Evolutionary conservation across 768 basidiomycete species (phyloP).

Genomic region (Mycena belliarum): DNA sequence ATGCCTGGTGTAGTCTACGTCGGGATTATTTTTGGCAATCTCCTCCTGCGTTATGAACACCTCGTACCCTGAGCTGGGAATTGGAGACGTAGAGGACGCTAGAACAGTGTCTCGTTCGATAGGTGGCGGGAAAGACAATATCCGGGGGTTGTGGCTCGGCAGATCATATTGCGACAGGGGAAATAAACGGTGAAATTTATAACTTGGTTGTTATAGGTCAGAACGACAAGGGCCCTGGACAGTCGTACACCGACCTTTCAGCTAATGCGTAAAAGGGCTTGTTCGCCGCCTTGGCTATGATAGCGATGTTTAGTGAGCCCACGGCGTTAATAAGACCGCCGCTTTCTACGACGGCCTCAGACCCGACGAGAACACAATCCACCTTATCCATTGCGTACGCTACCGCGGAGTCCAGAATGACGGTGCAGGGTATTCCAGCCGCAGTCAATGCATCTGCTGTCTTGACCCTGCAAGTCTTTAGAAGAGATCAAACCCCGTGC

Average conservation of each 20-base stretch:
- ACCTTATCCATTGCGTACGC: conserved; percentile 97
- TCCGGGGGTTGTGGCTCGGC: conserved; percentile 74
- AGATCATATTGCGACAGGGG: conserved; percentile 90
- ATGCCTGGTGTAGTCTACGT: conserved; percentile 92
- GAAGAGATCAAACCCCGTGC: background rate
- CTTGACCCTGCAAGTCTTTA: conserved; percentile 60
- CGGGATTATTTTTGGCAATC: conserved; percentile 80
- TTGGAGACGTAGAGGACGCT: conserved; percentile 15
- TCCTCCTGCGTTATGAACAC: conserved; percentile 77
- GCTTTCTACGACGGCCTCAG: conserved; percentile 97
- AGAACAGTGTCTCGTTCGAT: background rate
- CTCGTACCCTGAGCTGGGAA: conserved; percentile 22
- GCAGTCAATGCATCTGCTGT: conserved; percentile 87
- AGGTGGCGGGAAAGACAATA: conserved; percentile 67
- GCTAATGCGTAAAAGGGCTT: conserved; percentile 97
- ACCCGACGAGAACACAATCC: conserved; percentile 93
- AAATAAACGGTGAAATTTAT: conserved; percentile 97
- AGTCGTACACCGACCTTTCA: conserved; percentile 60
- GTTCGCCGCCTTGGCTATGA: conserved; percentile 90
- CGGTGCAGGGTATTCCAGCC: conserved; percentile 91
- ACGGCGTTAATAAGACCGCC: conserved; percentile 92
- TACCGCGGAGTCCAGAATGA: conserved; percentile 94
- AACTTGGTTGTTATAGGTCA: conserved; percentile 50
- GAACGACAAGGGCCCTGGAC: conserved; percentile 17
- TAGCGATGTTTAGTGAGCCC: conserved; percentile 94